phyloP scores from a whole-genome alignment of 805 yeast species.

The Nakazawaea ambrosiae region DNA sequence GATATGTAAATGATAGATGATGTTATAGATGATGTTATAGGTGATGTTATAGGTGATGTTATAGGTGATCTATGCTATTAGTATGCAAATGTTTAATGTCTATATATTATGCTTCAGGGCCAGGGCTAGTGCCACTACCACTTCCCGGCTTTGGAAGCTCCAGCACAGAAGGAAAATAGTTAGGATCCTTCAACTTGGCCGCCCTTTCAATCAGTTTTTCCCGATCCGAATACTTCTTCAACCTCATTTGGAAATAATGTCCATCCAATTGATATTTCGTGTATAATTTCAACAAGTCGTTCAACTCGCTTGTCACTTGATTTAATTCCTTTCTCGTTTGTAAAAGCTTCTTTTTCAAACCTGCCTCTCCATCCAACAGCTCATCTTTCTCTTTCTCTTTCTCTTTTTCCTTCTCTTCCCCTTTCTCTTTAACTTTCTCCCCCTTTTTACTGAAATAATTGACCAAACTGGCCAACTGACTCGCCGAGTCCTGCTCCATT shows the following conservation, averaged over 20 bases:
- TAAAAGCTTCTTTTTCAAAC: no score
- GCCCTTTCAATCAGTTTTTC: slow-evolving; percentile 21
- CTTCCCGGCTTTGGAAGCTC: slow-evolving; percentile 14
- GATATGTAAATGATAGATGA: not conserved
- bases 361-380: no score
- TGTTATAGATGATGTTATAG: not conserved
- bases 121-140: no score
- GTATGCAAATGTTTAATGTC: no score
- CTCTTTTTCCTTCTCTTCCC: slow-evolving; percentile 10
- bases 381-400: slow-evolving; percentile 10
- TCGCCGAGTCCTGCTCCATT: slow-evolving; percentile 15
- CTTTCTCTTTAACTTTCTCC: slow-evolving; percentile 10
- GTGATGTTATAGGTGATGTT: not conserved
- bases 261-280: slow-evolving; percentile 32
- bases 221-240: slow-evolving; percentile 28
- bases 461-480: slow-evolving; percentile 17
- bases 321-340: slow-evolving; percentile 15
- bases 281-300: slow-evolving; percentile 23
- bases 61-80: not conserved
- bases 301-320: slow-evolving; percentile 13
- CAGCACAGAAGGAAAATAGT: slow-evolving; percentile 32
- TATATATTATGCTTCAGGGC: no score
- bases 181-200: slow-evolving; percentile 18
- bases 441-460: slow-evolving; percentile 16
- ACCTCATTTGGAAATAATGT: slow-evolving; percentile 34